Evolutionary conservation across 352 stramenopile genomes (phyloP), one percentile per base, ranked within the genome.

Genomic region (Globisporangium acanthophoron): DNA sequence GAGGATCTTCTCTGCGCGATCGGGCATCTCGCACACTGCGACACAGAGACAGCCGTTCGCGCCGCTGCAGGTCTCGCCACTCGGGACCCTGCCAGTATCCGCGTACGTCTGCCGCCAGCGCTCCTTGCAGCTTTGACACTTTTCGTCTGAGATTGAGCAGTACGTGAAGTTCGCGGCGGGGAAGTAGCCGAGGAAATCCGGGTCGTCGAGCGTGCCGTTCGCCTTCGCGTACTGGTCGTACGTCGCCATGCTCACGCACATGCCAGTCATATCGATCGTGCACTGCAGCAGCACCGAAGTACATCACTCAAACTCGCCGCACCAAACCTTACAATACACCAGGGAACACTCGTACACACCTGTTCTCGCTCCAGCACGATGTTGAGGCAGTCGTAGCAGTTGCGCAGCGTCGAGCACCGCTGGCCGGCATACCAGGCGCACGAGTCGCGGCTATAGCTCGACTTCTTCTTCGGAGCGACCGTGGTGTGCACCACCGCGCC

Each of bases 341-440:
- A 24, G 16, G 9, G 31, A 48, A 18, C 5, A 35, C 29, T 48
- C 1, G 21, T 16, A 54, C 5, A 3, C 21, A 58, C 57, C 29
- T 37, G 18, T 27, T 64, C 43, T 11, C 39, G 53, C 12, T 20
- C 21, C n/a, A 64, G 18, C 24, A 51, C 58, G 18, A 52, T 20
- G 51, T 65, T 65, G 37, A 65, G 15, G 31, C 59, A 65, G 46
- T 65, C 59, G 54, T 61, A 65, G 45, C 59, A 65, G 39, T 54
- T 37, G 29, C 59, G 59, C 24, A 54, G 59, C 54, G 50, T 55
- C n/a, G 52, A 61, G 27, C 59, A 65, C 35, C 54, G 52, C 15
- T 35, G 33, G 18, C 52, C 52, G 1, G 24, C 29, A 46, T 65
- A 65, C 59, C 59, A 65, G 2, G 46, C 35, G 47, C 59, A 65